Evolutionary conservation across 179 eudicot genomes (phyloP).

Genomic region (Silene vulgaris): DNA sequence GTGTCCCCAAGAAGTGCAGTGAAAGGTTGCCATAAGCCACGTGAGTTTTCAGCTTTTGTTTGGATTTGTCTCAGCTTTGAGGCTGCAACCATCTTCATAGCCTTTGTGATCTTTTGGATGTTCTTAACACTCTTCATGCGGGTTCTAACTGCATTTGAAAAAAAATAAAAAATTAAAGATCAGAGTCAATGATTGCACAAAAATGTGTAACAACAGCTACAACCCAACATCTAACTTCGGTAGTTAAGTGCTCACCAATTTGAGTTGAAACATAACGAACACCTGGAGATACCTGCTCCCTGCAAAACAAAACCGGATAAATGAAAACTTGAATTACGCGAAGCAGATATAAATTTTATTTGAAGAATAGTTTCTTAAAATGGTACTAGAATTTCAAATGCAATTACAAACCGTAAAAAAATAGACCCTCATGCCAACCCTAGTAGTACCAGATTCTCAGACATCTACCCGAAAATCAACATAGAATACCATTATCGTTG

Average conservation of each 20-base stretch:
- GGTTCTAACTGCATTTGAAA: conserved; percentile 60
- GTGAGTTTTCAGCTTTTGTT: conserved; percentile 80
- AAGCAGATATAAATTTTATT: not conserved
- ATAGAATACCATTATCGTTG: not conserved
- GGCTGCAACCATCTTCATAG: conserved; percentile 99
- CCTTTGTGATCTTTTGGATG: conserved; percentile 96
- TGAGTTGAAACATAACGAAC: conserved; percentile 83
- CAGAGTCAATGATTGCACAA: not conserved
- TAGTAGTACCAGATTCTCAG: not conserved
- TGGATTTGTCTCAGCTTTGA: conserved; percentile 92
- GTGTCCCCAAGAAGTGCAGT: conserved; percentile 94
- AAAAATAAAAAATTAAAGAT: conserved; percentile 19
- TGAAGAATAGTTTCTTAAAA: not conserved
- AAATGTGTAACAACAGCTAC: not conserved
- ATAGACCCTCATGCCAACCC: not conserved
- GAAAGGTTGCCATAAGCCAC: conserved; percentile 98
- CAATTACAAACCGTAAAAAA: too few relatives aligned
- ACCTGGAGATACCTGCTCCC: conserved; percentile 69
- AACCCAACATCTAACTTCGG: not conserved
- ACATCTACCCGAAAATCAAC: not conserved
- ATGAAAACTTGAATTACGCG: not conserved
- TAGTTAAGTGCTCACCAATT: conserved; percentile 43
- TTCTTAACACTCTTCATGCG: conserved; percentile 95
- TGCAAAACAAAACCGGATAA: conserved; percentile 22
- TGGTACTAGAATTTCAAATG: not conserved